Evolutionary conservation across 2,329 filamentous ascomycete species (phyloP).

Genomic region (Davidsoniella virescens): DNA sequence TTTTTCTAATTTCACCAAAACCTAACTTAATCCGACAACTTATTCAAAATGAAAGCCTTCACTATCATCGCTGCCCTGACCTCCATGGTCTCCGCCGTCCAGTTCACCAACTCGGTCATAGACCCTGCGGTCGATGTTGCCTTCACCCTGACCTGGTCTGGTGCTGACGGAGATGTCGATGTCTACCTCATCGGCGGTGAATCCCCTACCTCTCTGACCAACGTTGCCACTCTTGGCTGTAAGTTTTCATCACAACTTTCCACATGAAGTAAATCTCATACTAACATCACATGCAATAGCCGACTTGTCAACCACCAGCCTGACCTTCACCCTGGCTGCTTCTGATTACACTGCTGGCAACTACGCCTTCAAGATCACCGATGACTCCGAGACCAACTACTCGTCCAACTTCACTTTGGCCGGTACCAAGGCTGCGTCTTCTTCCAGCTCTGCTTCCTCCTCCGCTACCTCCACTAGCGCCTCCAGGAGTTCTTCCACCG

Average conservation of each 20-base stretch:
- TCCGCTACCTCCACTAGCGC: constrained; percentile 7
- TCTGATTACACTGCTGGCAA: constrained; percentile 22
- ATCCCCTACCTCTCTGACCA: constrained; percentile 25
- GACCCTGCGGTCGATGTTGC: constrained; percentile 36
- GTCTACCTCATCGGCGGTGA: constrained; percentile 39
- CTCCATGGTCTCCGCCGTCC: constrained; percentile 29
- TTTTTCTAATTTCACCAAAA: not conserved
- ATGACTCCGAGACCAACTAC: constrained; percentile 28
- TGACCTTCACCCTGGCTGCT: constrained; percentile 23
- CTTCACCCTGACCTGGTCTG: constrained; percentile 35
- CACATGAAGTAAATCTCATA: not conserved
- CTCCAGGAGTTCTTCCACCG: constrained; percentile 15
- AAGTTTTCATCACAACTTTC: constrained; percentile 19
- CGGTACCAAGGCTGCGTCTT: constrained; percentile 17
- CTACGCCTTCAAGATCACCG: constrained; percentile 31
- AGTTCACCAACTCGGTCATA: constrained; percentile 26
- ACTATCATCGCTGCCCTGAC: constrained; percentile 32
- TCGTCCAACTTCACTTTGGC: constrained; percentile 23
- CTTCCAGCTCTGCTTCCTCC: constrained; percentile 7
- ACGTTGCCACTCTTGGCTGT: constrained; percentile 32
- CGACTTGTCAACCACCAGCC: constrained; percentile 20
- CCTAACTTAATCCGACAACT: constrained; percentile 1
- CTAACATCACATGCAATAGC: constrained; percentile 17
- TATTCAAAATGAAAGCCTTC: constrained; percentile 37
- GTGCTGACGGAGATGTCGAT: constrained; percentile 28